These are phyloP conservation scores for Stellera chamaejasme DNA, from an alignment of 345 rosid genomes.

Conservation along the genomic window DNA sequence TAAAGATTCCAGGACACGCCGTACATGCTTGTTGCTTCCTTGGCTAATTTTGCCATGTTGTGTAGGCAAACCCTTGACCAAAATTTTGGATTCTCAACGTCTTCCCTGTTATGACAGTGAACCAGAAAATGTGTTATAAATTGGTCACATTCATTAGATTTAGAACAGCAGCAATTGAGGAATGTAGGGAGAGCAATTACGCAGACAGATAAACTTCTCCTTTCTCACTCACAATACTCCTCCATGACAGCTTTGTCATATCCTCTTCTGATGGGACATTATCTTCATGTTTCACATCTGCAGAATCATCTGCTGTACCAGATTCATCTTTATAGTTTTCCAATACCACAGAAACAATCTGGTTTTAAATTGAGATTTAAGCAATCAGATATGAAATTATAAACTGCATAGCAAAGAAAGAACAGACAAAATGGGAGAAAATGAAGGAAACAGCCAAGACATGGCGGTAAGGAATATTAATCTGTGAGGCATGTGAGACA, in stretches of 20 bases:
- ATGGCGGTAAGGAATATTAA: background rate
- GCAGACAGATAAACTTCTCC: slow-evolving; percentile 43
- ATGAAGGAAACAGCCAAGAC: background rate
- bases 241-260: slow-evolving; percentile 44
- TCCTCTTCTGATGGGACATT: slow-evolving; percentile 25
- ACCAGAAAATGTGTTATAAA: slow-evolving; percentile 2
- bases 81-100: slow-evolving; percentile 42
- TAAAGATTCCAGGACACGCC: slow-evolving; percentile 62
- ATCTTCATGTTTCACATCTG: slow-evolving; percentile 15
- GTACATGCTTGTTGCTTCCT: slow-evolving; percentile 61
- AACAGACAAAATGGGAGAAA: background rate
- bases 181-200: slow-evolving; percentile 31
- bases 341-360: slow-evolving; percentile 66
- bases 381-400: background rate
- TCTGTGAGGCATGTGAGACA: background rate
- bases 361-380: slow-evolving; percentile 10
- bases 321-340: slow-evolving; percentile 44
- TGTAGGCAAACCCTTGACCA: slow-evolving; percentile 65
- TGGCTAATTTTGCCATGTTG: slow-evolving; percentile 58
- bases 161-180: background rate
- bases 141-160: slow-evolving; percentile 1
- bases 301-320: slow-evolving; percentile 10
- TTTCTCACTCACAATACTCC: slow-evolving; percentile 50
- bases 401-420: background rate
- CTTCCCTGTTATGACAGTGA: slow-evolving; percentile 31